phyloP scores from a whole-genome alignment of 176 grass and related monocot genomes.

The Stipa capillata region DNA sequence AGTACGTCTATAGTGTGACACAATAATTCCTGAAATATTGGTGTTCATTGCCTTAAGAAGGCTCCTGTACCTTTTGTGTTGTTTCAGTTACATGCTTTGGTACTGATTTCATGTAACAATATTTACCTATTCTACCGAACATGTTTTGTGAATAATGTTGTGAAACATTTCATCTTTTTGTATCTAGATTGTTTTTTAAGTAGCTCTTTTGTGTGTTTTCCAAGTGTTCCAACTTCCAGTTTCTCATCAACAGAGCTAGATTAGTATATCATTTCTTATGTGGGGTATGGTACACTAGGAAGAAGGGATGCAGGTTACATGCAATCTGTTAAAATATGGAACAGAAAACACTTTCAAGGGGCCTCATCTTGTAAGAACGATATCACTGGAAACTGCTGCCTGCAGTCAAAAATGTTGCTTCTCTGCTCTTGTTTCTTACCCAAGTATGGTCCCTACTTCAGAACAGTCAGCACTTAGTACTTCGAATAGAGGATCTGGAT shows the following conservation, averaged over 20 bases:
- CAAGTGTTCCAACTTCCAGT: neutral
- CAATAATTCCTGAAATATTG: neutral
- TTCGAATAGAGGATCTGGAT: no score
- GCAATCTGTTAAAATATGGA: neutral
- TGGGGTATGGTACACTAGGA: neutral
- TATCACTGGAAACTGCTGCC: neutral
- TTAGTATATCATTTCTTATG: neutral
- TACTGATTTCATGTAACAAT: neutral
- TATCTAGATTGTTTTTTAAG: neutral
- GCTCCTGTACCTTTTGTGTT: neutral
- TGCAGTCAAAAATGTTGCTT: neutral
- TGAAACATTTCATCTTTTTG: neutral
- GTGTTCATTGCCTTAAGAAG: neutral
- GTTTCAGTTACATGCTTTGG: neutral
- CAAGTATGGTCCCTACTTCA: neutral
- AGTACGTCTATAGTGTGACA: neutral
- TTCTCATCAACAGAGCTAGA: neutral
- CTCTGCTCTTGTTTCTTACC: neutral
- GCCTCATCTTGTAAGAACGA: neutral
- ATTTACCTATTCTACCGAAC: neutral
- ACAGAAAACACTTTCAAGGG: neutral
- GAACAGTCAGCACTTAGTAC: neutral
- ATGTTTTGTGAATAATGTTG: neutral
- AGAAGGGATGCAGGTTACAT: neutral
- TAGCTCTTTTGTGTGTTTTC: neutral